These are phyloP conservation scores for Excoecaria cochinchinensis DNA, from an alignment of 345 rosid genomes.

Conservation along the genomic window DNA sequence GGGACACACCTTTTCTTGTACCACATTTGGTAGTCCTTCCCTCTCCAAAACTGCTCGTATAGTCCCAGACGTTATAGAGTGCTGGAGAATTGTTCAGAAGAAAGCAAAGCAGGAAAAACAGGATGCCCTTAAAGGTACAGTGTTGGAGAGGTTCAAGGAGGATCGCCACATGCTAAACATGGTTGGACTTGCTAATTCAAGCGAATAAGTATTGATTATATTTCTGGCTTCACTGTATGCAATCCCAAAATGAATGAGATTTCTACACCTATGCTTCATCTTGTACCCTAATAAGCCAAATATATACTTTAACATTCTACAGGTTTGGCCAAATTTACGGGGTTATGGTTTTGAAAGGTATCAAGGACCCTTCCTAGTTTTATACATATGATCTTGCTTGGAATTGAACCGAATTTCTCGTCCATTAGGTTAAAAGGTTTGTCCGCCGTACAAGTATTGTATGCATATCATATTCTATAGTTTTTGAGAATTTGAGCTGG, in stretches of 20 bases:
- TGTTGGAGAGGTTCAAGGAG: conserved; percentile 78
- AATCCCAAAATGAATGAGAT: background rate
- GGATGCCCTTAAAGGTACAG: conserved; percentile 46
- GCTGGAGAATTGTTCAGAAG: conserved; percentile 69
- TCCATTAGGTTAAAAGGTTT: too few species aligned
- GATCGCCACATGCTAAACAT: conserved; percentile 85
- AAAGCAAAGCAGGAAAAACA: conserved; percentile 38
- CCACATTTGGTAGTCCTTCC: conserved; percentile 80
- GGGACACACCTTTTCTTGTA: conserved; percentile 69
- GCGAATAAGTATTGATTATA: conserved; percentile 32
- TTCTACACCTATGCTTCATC: background rate
- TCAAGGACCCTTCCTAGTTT: too few species aligned
- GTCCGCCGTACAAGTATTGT: too few species aligned
- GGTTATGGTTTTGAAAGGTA: too few species aligned
- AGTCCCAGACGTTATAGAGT: conserved; percentile 74
- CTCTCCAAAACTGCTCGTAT: conserved; percentile 54
- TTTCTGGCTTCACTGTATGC: background rate
- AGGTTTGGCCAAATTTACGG: too few species aligned
- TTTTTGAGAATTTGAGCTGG: too few species aligned
- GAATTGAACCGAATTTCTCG: too few species aligned
- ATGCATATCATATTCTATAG: too few species aligned
- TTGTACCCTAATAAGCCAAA: background rate
- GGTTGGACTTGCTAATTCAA: conserved; percentile 81
- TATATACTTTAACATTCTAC: too few species aligned
- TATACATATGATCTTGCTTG: too few species aligned